phyloP scores from a whole-genome alignment of 805 yeast genomes.

The Jamesozyma jinghongensis region DNA sequence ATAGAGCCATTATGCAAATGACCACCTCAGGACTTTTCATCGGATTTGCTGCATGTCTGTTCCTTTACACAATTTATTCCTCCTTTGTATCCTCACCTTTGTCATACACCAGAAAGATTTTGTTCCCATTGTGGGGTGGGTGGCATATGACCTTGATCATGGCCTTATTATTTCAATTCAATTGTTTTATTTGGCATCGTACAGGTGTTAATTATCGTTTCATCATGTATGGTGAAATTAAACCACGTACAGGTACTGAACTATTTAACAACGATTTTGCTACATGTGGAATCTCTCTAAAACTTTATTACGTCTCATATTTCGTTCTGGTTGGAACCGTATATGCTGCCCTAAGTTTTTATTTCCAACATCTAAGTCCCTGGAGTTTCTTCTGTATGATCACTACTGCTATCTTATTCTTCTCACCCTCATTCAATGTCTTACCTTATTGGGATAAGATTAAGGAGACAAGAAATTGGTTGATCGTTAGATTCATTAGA shows the following conservation, averaged over 20 bases:
- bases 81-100: conserved; percentile 39
- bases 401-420: conserved; percentile 9
- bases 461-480: conserved; percentile 67
- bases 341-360: conserved; percentile 68
- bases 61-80: conserved; percentile 46
- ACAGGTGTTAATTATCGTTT: conserved; percentile 82
- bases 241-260: conserved; percentile 44
- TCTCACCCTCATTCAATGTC: conserved; percentile 11
- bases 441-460: conserved; percentile 29
- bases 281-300: conserved; percentile 33
- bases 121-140: conserved; percentile 91
- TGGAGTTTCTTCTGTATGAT: conserved; percentile 42
- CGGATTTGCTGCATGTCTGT: conserved; percentile 65
- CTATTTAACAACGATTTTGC: conserved; percentile 32
- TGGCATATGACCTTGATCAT: conserved; percentile 60
- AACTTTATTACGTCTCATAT: conserved; percentile 52
- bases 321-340: conserved; percentile 49
- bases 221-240: conserved; percentile 69
- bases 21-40: conserved; percentile 58
- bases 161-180: conserved; percentile 52
- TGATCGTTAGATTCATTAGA: conserved; percentile 61
- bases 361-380: conserved; percentile 67
- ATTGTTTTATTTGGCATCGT: conserved; percentile 63
- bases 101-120: conserved; percentile 37
- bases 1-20: conserved; percentile 32